Evolutionary conservation across 108 stramenopile species (phyloP).

Genomic region (Discostella pseudostelligera): DNA sequence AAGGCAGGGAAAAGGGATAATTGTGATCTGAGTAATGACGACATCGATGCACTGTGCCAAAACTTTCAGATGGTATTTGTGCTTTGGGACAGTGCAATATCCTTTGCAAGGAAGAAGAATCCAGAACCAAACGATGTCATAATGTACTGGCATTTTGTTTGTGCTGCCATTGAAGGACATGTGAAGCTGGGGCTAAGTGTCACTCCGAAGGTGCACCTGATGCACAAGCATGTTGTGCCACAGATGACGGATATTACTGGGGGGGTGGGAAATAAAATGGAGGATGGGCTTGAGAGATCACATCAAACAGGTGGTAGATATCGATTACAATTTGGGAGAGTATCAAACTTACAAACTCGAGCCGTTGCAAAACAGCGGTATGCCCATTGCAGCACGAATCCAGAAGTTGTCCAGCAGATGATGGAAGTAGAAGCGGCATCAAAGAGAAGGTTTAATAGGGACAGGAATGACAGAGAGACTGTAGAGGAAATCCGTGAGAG

Average conservation of each 20-base stretch:
- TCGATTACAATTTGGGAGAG: neutral
- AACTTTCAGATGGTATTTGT: too few relatives aligned
- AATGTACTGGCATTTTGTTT: neutral
- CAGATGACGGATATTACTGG: neutral
- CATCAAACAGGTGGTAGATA: neutral
- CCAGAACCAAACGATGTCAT: neutral
- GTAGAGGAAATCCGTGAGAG: too few relatives aligned
- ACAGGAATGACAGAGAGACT: too few relatives aligned
- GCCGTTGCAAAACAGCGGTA: neutral
- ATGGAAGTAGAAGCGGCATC: too few relatives aligned
- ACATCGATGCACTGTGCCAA: too few relatives aligned
- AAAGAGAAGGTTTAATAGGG: too few relatives aligned
- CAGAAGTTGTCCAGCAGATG: too few relatives aligned
- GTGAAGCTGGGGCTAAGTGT: neutral
- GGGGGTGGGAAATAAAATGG: conserved; percentile 11
- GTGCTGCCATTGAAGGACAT: neutral
- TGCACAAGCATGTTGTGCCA: neutral
- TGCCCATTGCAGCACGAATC: too few relatives aligned
- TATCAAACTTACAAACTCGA: neutral
- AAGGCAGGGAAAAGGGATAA: neutral
- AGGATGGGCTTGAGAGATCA: conserved; percentile 1
- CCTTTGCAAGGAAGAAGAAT: neutral
- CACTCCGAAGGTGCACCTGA: conserved; percentile 2
- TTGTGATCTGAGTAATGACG: too few relatives aligned
- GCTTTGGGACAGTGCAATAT: neutral